Conservation (phyloP, 1,284 basidiomycete species). For the Ganoderma meredithae region DNA sequence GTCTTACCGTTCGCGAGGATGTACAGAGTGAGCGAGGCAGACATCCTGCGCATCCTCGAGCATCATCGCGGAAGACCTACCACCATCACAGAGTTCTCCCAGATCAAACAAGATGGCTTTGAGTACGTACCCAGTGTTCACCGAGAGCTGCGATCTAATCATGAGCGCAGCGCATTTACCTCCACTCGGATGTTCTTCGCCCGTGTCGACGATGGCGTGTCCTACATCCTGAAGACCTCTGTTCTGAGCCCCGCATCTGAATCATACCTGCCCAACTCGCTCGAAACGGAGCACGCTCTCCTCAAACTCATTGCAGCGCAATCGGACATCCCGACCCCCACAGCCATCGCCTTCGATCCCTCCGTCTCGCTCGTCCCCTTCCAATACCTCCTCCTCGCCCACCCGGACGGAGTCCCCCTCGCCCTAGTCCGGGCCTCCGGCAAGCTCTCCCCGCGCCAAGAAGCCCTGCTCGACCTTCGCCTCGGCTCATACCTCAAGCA, state of each 20-base stretch:
- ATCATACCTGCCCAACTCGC: conserved; percentile 38
- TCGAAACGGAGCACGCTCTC: conserved; percentile 39
- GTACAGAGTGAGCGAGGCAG: conserved; percentile 5
- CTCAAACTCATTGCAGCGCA: conserved; percentile 33
- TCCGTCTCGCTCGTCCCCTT: conserved; percentile 35
- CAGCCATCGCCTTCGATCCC: conserved; percentile 32
- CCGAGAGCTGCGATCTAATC: not conserved
- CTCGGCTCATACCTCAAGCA: conserved; percentile 64
- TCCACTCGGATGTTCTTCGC: not conserved
- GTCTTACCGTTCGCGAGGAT: no score
- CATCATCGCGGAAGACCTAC: not conserved
- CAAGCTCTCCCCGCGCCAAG: conserved; percentile 51
- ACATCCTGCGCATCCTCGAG: conserved; percentile 3
- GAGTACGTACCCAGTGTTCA: conserved; percentile 2
- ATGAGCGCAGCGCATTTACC: conserved; percentile 8
- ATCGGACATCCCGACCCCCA: conserved; percentile 38
- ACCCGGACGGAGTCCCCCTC: conserved; percentile 41
- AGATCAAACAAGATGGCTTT: not conserved
- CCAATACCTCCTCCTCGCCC: conserved; percentile 40
- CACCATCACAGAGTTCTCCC: not conserved
- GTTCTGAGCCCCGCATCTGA: not conserved
- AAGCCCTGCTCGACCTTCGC: conserved; percentile 58
- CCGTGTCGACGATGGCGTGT: not conserved
- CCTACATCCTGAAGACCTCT: conserved; percentile 8
- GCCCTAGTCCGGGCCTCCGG: conserved; percentile 46